A percentile compares a stretch with the other conserved stretches of the same genome.
Conservation (phyloP, 192 early-diverging fungal species). For the Umbelopsis ramanniana region DNA sequence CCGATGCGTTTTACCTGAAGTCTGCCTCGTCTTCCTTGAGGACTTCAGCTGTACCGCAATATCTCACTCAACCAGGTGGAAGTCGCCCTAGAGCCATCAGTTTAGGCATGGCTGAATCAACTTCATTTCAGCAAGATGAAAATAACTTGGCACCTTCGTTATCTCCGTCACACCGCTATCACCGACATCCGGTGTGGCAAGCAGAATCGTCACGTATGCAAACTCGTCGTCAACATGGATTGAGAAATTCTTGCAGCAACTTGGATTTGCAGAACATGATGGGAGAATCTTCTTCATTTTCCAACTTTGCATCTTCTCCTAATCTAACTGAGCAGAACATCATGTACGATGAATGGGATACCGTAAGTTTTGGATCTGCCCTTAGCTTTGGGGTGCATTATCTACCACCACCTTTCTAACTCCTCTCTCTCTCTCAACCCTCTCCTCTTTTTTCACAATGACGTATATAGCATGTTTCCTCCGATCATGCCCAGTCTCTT, state of each 20-base stretch:
- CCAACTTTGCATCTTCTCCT: background rate
- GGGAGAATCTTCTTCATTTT: background rate
- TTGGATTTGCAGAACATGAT: slow-evolving; percentile 4
- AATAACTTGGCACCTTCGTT: background rate
- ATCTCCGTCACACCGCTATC: background rate
- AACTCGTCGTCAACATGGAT: slow-evolving; percentile 13
- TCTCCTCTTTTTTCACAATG: background rate
- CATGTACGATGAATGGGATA: slow-evolving; percentile 8
- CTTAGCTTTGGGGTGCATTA: background rate
- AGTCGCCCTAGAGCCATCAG: slow-evolving; percentile 32
- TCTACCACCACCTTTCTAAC: background rate
- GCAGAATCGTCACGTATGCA: slow-evolving; percentile 11
- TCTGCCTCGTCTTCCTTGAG: background rate
- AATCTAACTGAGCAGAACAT: background rate
- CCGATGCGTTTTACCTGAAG: slow-evolving; percentile 1
- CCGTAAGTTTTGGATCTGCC: background rate
- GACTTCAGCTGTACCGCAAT: slow-evolving; percentile 9
- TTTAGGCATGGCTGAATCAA: slow-evolving; percentile 29
- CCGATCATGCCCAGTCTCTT: background rate
- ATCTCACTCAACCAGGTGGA: background rate
- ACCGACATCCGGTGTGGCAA: slow-evolving; percentile 15
- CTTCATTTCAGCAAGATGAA: slow-evolving; percentile 1
- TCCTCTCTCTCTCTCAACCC: background rate
- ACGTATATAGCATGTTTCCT: background rate
- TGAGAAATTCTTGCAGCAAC: slow-evolving; percentile 14